phyloP scores from a whole-genome alignment of 139 green algal species.

The Coelastrella sp. region DNA sequence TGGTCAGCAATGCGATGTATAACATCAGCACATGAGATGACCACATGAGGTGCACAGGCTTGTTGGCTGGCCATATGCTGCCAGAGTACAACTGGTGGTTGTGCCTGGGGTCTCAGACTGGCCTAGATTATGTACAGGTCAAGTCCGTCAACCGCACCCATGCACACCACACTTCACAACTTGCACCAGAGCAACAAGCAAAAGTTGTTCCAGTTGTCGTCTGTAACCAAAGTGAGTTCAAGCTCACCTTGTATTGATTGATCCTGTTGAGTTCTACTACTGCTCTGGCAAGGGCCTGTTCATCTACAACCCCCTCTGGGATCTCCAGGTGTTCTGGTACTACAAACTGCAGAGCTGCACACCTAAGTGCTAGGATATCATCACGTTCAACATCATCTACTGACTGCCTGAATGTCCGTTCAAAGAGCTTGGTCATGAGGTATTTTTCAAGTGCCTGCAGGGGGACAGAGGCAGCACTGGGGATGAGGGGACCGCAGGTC shows the following conservation, averaged over 20 bases:
- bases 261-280: conserved; percentile 90
- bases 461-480: neutral
- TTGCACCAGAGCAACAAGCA: neutral
- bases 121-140: too few species aligned
- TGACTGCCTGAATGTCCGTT: conserved; percentile 78
- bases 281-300: conserved; percentile 68
- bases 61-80: too few species aligned
- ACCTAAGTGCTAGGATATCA: conserved; percentile 67
- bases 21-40: neutral
- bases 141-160: too few species aligned
- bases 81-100: too few species aligned
- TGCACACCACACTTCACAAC: too few species aligned
- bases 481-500: too few species aligned
- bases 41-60: too few species aligned
- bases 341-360: conserved; percentile 82
- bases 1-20: too few species aligned
- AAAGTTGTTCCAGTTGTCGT: neutral
- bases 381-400: conserved; percentile 85
- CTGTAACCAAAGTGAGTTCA: neutral
- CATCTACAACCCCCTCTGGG: conserved; percentile 59
- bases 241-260: conserved; percentile 82
- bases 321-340: conserved; percentile 90
- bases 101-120: too few species aligned
- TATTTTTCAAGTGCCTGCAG: conserved; percentile 95
- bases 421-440: conserved; percentile 95